phyloP scores from a whole-genome alignment of 2,329 filamentous ascomycete species.

The Botryosphaeria dothidea region DNA sequence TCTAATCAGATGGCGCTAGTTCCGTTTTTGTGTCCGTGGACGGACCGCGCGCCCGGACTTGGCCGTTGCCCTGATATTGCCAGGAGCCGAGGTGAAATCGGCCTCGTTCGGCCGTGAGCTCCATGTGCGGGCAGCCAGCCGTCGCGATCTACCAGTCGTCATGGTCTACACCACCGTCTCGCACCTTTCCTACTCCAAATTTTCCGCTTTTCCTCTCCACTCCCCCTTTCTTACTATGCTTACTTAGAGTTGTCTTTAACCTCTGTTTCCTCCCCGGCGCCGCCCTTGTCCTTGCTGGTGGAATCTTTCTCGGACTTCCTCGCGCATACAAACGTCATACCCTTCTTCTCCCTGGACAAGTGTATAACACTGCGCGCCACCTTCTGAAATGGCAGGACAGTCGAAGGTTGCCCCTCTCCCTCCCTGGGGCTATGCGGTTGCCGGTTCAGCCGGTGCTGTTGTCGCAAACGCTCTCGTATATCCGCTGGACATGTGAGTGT shows the following conservation, averaged over 20 bases:
- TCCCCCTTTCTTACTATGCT: conserved; percentile 5
- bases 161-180: conserved; percentile 7
- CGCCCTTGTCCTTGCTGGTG: neutral
- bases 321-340: conserved; percentile 2
- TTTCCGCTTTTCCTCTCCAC: neutral
- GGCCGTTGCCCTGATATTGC: neutral
- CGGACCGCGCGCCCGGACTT: neutral
- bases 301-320: neutral
- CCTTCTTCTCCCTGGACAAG: conserved; percentile 6
- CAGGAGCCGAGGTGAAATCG: conserved; percentile 18
- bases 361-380: neutral
- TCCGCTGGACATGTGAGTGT: conserved; percentile 86
- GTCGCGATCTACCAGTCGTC: conserved; percentile 12
- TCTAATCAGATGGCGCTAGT: conserved; percentile 11
- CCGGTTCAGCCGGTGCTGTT: conserved; percentile 89
- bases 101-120: conserved; percentile 15
- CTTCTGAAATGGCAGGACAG: conserved; percentile 52
- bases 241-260: neutral
- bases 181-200: conserved; percentile 5
- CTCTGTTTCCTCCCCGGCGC: neutral
- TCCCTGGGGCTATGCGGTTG: conserved; percentile 90
- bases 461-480: conserved; percentile 95
- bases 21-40: neutral
- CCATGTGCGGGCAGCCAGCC: conserved; percentile 15
- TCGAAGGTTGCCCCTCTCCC: conserved; percentile 72